phyloP scores from a whole-genome alignment of 768 basidiomycete species.

The Russula earlei region DNA sequence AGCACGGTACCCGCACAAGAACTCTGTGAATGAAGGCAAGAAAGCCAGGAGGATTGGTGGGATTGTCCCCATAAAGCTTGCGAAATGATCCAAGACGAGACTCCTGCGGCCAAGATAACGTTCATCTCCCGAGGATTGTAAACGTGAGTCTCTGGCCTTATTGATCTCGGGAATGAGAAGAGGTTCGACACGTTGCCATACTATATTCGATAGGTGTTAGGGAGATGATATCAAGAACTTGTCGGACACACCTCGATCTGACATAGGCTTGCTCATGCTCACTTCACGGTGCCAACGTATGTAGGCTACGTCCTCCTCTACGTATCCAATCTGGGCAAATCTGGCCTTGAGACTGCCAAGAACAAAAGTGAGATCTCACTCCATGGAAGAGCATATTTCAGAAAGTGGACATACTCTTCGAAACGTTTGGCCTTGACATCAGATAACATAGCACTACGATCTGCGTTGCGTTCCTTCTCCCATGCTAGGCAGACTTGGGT shows the following conservation, averaged over 20 bases:
- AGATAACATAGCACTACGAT: conserved; percentile 6
- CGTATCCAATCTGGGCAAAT: neutral
- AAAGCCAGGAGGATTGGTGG: neutral
- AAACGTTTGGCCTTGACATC: conserved; percentile 8
- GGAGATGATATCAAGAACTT: neutral
- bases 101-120: neutral
- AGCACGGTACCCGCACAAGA: neutral
- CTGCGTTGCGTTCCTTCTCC: conserved; percentile 4
- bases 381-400: neutral
- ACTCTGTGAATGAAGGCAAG: neutral
- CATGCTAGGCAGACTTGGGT: neutral
- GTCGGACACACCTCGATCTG: conserved; percentile 5
- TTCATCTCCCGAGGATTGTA: neutral
- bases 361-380: neutral
- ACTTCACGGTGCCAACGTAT: conserved; percentile 12
- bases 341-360: conserved; percentile 3
- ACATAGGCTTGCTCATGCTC: conserved; percentile 6
- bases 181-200: conserved; percentile 5
- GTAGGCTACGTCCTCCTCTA: neutral
- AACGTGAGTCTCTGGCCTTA: neutral
- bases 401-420: conserved; percentile 3
- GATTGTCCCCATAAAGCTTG: neutral
- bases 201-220: neutral
- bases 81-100: neutral
- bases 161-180: conserved; percentile 2